Conservation (phyloP, 1,284 basidiomycete genomes). For the Puccinia horiana region DNA sequence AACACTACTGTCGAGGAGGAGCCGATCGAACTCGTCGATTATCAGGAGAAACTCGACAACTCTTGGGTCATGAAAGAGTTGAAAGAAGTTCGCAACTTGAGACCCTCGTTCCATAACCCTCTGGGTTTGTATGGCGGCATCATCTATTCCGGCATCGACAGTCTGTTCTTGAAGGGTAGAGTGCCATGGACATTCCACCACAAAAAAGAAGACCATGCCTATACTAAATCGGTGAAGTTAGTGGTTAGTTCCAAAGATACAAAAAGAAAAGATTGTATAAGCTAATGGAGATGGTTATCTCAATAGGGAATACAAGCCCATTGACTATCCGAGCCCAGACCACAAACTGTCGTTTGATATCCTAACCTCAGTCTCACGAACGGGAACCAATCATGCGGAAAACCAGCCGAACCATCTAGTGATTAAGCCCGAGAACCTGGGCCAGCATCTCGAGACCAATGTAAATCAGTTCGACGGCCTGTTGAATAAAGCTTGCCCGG, state of each 20-base stretch:
- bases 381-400: conserved; percentile 94
- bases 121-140: conserved; percentile 88
- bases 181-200: conserved; percentile 90
- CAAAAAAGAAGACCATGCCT: conserved; percentile 68
- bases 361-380: conserved; percentile 83
- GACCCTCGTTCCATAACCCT: conserved; percentile 83
- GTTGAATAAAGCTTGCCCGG: conserved; percentile 86
- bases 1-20: conserved; percentile 54
- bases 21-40: conserved; percentile 72
- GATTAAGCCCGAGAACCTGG: conserved; percentile 62
- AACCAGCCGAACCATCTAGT: conserved; percentile 88
- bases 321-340: conserved; percentile 86
- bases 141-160: conserved; percentile 85
- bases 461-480: conserved; percentile 80
- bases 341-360: conserved; percentile 92
- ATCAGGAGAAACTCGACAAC: conserved; percentile 71
- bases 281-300: conserved; percentile 21
- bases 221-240: conserved; percentile 69
- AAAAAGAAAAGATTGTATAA: background rate
- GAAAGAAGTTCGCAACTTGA: conserved; percentile 85
- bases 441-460: conserved; percentile 75
- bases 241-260: conserved; percentile 40
- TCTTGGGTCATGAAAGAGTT: conserved; percentile 90
- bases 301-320: conserved; percentile 70
- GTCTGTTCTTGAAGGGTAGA: conserved; percentile 78